A percentile compares a stretch with the other conserved stretches of the same genome.
Evolutionary conservation across 2,329 filamentous ascomycete genomes (phyloP).

Genomic region (Taxawa tesnikishii): DNA sequence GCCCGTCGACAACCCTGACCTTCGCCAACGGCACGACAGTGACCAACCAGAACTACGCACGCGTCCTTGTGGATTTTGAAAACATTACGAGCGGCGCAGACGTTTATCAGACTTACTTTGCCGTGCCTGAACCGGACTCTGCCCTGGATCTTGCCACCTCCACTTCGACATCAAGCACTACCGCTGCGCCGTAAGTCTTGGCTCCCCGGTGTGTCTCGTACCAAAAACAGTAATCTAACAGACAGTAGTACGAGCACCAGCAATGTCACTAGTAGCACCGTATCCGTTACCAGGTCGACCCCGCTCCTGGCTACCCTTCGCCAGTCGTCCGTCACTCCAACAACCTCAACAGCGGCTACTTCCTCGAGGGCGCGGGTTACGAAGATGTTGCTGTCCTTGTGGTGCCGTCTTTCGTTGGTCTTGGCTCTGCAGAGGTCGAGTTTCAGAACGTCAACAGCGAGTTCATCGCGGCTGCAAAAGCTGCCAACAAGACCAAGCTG

Average conservation of each 20-base stretch:
- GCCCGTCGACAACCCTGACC: constrained; percentile 27
- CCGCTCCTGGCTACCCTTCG: constrained; percentile 30
- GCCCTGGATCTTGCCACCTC: constrained; percentile 13
- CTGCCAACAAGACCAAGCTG: constrained; percentile 45
- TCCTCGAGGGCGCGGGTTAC: constrained; percentile 29
- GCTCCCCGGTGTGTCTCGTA: too few species aligned
- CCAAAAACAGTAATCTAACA: too few species aligned
- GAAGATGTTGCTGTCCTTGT: constrained; percentile 33
- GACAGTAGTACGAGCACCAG: too few species aligned
- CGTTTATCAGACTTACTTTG: constrained; percentile 25
- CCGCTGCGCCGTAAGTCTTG: too few species aligned
- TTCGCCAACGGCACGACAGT: constrained; percentile 32
- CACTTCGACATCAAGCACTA: too few species aligned
- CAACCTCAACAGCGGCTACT: constrained; percentile 36
- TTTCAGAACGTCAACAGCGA: constrained; percentile 30
- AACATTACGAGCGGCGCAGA: constrained; percentile 29
- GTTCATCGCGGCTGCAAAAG: constrained; percentile 30
- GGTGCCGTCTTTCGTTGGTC: constrained; percentile 28
- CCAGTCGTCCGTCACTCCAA: constrained; percentile 25
- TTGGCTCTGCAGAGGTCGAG: constrained; percentile 14
- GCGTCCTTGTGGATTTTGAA: constrained; percentile 26
- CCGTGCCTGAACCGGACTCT: constrained; percentile 10
- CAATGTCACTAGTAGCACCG: constrained; percentile 3
- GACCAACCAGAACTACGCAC: constrained; percentile 30
- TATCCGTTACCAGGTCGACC: constrained; percentile 9